Evolutionary conservation across 371 early-diverging fungal genomes (phyloP).

Genomic region (Paraphysoderma sedebokerense): DNA sequence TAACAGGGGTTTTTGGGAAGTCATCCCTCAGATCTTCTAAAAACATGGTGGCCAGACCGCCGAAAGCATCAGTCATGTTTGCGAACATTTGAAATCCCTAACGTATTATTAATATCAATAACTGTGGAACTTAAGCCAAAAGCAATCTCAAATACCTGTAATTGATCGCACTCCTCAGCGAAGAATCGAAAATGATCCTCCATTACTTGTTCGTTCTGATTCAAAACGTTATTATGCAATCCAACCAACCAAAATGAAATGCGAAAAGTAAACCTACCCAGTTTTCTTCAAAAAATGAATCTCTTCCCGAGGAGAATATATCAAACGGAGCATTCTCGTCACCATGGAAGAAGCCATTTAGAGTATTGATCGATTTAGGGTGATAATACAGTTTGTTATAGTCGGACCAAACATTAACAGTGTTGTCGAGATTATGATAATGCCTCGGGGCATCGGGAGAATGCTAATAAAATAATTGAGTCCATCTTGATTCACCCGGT

Average conservation of each 20-base stretch:
- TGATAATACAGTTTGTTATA: conserved; percentile 56
- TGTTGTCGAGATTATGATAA: conserved; percentile 13
- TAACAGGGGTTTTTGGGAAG: conserved; percentile 46
- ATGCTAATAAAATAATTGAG: background rate
- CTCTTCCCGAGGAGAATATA: conserved; percentile 46
- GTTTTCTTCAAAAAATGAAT: conserved; percentile 42
- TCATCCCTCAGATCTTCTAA: conserved; percentile 55
- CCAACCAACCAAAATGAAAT: background rate
- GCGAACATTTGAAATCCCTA: conserved; percentile 64
- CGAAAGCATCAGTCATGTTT: conserved; percentile 54
- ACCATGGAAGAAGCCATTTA: conserved; percentile 39
- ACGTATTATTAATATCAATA: background rate
- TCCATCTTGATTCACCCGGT: background rate
- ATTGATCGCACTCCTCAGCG: conserved; percentile 66
- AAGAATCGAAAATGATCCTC: conserved; percentile 61
- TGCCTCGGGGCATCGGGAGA: conserved; percentile 7
- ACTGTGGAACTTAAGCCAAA: background rate
- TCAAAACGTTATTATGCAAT: too few relatives aligned
- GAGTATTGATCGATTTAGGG: conserved; percentile 41
- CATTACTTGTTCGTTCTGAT: conserved; percentile 43
- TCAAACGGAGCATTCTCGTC: conserved; percentile 51
- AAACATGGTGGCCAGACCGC: conserved; percentile 45
- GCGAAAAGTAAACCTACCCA: conserved; percentile 9
- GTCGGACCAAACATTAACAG: conserved; percentile 60
- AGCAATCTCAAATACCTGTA: conserved; percentile 28